Base-by-base conservation (phyloP, 106 monocot genomes). In the Dendrobium huoshanense region DNA sequence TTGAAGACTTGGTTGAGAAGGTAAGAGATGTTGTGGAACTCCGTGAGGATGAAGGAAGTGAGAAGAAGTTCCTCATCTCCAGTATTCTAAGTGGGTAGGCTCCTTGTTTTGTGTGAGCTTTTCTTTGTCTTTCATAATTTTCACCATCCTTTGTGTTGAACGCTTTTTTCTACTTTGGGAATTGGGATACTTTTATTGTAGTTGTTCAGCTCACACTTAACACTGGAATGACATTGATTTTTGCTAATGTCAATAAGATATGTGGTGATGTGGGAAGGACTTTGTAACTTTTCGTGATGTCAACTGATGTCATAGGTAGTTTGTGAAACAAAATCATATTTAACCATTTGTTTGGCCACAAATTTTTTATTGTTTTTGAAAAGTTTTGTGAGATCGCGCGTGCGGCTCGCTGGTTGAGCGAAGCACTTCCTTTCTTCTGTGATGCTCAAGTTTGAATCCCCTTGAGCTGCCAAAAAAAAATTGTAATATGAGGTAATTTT, bases 1-100 rank as follows among this genome's bases (percentile, higher is more conserved):
- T 98, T 49, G 94, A 88, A 75, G 89, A 93, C 40, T 75, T 98
- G 80, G 24, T 95, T 2, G 82, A 89, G 77, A 98, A 98, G 82
- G 82, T 95, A 72, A 83, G 79, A 17, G 95, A 98, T 84, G 89
- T 92, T 20, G 95, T 90, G 6, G 86, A 64, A 33, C 64, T 98
- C 80, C 31, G 45, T 41, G 92, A 87, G 72, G 89, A 95, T 43
- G 56, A 56, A 24, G 78, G 37, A 37, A 87, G 83, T 78, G 88
- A 89, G 72, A 81, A 67, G 48, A 94, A 94, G 75, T 86, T 88
- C 70, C 88, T 98, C 15, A 80, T 92, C n/a, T 87, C 87, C 44
- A 87, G 78, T 74, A 81, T 77, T 65, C 2, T 44, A 25, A 83
- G 78, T 79, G 80, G 83, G 58, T 83, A 73, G 70, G 42, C 2